A percentile compares a stretch with the other conserved stretches of the same genome.
These are phyloP conservation scores for Dendrothele bispora DNA, from an alignment of 768 basidiomycete genomes.

Conservation along the genomic window DNA sequence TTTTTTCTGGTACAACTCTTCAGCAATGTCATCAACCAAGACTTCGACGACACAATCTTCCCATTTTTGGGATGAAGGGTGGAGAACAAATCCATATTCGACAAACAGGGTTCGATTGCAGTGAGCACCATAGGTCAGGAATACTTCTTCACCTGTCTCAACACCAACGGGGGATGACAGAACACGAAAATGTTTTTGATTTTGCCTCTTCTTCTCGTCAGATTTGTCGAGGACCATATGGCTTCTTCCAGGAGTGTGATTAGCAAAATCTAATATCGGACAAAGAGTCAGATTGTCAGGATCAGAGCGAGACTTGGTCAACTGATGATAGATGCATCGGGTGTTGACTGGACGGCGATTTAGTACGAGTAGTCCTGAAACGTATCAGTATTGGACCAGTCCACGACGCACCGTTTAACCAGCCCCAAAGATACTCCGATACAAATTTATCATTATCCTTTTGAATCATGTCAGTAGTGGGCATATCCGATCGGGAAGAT, in stretches of 20 bases:
- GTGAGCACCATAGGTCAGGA: slow-evolving; percentile 79
- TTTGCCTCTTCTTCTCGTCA: slow-evolving; percentile 32
- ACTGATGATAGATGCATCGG: slow-evolving; percentile 77
- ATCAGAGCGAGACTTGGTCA: slow-evolving; percentile 47
- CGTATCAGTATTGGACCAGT: too few relatives aligned
- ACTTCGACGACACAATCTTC: slow-evolving; percentile 51
- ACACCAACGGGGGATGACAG: slow-evolving; percentile 42
- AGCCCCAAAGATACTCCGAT: slow-evolving; percentile 77
- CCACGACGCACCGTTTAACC: slow-evolving; percentile 74
- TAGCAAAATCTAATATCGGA: slow-evolving; percentile 90
- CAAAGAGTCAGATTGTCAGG: slow-evolving; percentile 84
- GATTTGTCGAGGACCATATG: slow-evolving; percentile 44
- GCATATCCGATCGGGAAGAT: neutral
- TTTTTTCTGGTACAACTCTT: slow-evolving; percentile 47
- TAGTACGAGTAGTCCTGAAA: neutral
- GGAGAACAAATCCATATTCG: slow-evolving; percentile 85
- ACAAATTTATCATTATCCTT: slow-evolving; percentile 5
- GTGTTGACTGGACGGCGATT: slow-evolving; percentile 71
- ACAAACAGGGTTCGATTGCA: slow-evolving; percentile 74
- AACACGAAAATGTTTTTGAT: too few relatives aligned
- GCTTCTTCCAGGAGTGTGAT: slow-evolving; percentile 53
- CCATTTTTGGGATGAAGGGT: slow-evolving; percentile 21
- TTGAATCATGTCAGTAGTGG: neutral
- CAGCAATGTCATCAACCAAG: slow-evolving; percentile 56
- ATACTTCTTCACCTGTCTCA: slow-evolving; percentile 61